These are phyloP conservation scores for Arxiozyma telluris DNA, from an alignment of 1,139 yeast genomes.

Conservation along the genomic window DNA sequence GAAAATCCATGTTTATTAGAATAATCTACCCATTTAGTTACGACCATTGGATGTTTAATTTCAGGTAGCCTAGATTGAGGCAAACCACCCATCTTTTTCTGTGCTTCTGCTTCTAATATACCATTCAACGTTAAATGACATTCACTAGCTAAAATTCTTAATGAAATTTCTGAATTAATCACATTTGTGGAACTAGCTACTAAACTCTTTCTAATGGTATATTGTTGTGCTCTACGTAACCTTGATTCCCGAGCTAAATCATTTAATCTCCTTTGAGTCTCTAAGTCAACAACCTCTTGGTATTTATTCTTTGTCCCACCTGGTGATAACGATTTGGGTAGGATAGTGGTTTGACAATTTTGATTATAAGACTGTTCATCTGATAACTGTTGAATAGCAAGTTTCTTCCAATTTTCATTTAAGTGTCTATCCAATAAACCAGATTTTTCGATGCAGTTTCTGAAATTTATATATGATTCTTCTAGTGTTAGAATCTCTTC, in stretches of 20 bases:
- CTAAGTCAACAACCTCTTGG: slow-evolving; percentile 48
- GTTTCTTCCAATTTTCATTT: slow-evolving; percentile 33
- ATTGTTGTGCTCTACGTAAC: slow-evolving; percentile 30
- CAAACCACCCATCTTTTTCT: slow-evolving; percentile 34
- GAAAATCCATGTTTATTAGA: slow-evolving; percentile 90
- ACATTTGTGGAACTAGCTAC: slow-evolving; percentile 29
- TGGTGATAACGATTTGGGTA: slow-evolving; percentile 88
- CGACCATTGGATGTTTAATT: slow-evolving; percentile 58
- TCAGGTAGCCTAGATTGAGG: slow-evolving; percentile 28
- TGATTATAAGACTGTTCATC: not conserved
- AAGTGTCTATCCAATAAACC: slow-evolving; percentile 41
- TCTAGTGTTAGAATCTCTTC: slow-evolving; percentile 42
- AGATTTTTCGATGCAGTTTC: slow-evolving; percentile 52
- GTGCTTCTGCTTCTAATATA: slow-evolving; percentile 36
- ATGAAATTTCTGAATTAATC: slow-evolving; percentile 30
- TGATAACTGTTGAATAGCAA: slow-evolving; percentile 4
- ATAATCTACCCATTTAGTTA: slow-evolving; percentile 97
- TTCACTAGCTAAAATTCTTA: slow-evolving; percentile 36
- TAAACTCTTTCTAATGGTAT: slow-evolving; percentile 24
- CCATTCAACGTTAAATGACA: slow-evolving; percentile 38
- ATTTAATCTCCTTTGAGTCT: slow-evolving; percentile 28
- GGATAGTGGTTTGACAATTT: slow-evolving; percentile 34
- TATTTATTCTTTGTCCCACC: slow-evolving; percentile 85
- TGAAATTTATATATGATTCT: slow-evolving; percentile 64
- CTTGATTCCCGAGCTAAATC: slow-evolving; percentile 30